Evolutionary conservation across 495 filamentous ascomycete species (phyloP).

Genomic region (Hapsidospora chrysogenum): DNA sequence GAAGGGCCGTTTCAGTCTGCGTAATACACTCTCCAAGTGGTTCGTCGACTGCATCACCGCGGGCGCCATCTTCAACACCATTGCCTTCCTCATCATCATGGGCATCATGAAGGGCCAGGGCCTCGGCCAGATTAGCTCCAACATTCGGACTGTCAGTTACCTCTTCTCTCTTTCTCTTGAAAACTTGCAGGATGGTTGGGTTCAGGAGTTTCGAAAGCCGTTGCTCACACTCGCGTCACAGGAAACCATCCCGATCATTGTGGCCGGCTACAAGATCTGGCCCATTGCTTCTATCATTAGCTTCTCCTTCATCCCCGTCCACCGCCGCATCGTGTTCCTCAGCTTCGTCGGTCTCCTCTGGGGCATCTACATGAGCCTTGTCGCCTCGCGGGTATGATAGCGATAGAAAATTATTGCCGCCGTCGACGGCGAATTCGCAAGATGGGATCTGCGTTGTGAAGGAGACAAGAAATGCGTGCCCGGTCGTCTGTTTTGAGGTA

Average conservation of each 20-base stretch:
- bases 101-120: neutral
- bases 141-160: neutral
- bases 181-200: no score
- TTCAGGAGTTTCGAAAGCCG: no score
- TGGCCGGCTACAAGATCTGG: constrained; percentile 69
- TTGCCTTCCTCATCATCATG: constrained; percentile 44
- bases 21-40: constrained; percentile 68
- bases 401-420: no score
- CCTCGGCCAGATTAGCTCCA: neutral
- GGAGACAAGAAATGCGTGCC: no score
- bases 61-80: constrained; percentile 59
- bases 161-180: no score
- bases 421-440: no score
- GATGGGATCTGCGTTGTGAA: no score
- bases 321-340: constrained; percentile 59
- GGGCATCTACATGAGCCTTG: constrained; percentile 73
- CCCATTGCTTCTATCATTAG: constrained; percentile 66
- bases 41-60: constrained; percentile 59
- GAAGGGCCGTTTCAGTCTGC: constrained; percentile 32
- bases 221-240: no score
- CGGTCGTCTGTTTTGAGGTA: no score
- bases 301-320: constrained; percentile 64
- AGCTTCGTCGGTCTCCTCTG: constrained; percentile 68
- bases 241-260: constrained; percentile 31
- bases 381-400: constrained; percentile 21